Conservation (phyloP, 495 filamentous ascomycete genomes). For the Cercophora scortea region DNA sequence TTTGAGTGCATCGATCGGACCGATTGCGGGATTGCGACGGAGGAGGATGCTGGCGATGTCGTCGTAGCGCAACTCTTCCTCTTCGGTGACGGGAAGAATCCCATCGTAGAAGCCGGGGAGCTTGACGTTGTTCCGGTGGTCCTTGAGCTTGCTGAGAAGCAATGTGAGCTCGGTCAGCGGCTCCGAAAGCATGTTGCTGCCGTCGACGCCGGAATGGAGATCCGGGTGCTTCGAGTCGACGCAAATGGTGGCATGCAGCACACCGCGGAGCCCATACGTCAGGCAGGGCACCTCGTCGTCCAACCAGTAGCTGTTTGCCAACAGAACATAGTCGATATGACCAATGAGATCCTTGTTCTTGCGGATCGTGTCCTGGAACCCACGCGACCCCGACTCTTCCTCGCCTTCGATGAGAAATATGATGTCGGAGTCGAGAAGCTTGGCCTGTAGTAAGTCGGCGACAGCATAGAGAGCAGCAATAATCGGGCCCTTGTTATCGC, state of each 20-base stretch:
- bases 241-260: constrained; percentile 85
- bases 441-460: constrained; percentile 71
- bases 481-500: constrained; percentile 95
- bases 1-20: constrained; percentile 60
- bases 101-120: constrained; percentile 78
- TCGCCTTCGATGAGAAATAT: constrained; percentile 94
- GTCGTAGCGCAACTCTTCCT: constrained; percentile 74
- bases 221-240: constrained; percentile 81
- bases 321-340: constrained; percentile 81
- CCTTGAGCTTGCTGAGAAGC: constrained; percentile 70
- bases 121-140: constrained; percentile 52
- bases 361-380: constrained; percentile 73
- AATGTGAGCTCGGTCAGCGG: constrained; percentile 83
- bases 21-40: constrained; percentile 56
- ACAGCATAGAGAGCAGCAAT: constrained; percentile 89
- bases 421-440: constrained; percentile 74
- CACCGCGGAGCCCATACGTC: constrained; percentile 90
- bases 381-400: constrained; percentile 87
- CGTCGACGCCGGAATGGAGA: constrained; percentile 92
- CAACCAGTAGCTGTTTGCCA: constrained; percentile 98
- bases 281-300: constrained; percentile 92
- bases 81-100: constrained; percentile 63
- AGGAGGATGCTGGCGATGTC: constrained; percentile 74
- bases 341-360: constrained; percentile 79
- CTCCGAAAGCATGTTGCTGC: constrained; percentile 79